These are phyloP conservation scores for Viola pubescens DNA, from an alignment of 441 rosid genomes.

Conservation along the genomic window DNA sequence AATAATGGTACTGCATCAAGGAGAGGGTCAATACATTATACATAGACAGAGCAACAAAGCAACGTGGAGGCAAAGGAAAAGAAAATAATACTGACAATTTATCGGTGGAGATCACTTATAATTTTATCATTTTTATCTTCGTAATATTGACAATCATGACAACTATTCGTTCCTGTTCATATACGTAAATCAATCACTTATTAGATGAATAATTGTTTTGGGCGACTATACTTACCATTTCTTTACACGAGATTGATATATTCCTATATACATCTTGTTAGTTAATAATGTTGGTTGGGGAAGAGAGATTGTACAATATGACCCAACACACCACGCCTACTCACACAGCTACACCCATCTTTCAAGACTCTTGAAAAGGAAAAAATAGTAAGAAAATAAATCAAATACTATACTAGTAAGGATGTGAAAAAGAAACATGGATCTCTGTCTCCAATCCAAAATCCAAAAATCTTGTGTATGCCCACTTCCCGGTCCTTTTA, in stretches of 20 bases:
- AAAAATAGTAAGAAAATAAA: neutral
- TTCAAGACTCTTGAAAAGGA: neutral
- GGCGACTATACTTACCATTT: no score
- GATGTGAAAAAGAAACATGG: constrained; percentile 10
- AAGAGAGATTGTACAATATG: constrained; percentile 19
- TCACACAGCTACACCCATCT: constrained; percentile 6
- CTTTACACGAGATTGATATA: no score
- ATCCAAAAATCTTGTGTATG: constrained; percentile 13
- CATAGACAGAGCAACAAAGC: constrained; percentile 13
- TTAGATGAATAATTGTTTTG: no score
- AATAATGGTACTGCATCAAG: constrained; percentile 10
- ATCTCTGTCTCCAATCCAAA: constrained; percentile 1
- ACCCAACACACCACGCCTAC: constrained; percentile 24
- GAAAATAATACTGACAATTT: constrained; percentile 23
- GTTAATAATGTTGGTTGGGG: constrained; percentile 25
- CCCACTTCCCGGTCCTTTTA: constrained; percentile 15
- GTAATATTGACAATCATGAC: no score
- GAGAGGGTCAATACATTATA: constrained; percentile 12
- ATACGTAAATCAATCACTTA: no score
- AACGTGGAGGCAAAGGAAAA: constrained; percentile 40
- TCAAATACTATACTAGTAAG: neutral
- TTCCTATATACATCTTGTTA: no score
- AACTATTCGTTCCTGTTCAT: no score
- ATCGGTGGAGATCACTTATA: neutral
- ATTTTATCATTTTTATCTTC: no score